These are phyloP conservation scores for Cladosporium oxysporum DNA, from an alignment of 2,329 filamentous ascomycete genomes.

Conservation along the genomic window DNA sequence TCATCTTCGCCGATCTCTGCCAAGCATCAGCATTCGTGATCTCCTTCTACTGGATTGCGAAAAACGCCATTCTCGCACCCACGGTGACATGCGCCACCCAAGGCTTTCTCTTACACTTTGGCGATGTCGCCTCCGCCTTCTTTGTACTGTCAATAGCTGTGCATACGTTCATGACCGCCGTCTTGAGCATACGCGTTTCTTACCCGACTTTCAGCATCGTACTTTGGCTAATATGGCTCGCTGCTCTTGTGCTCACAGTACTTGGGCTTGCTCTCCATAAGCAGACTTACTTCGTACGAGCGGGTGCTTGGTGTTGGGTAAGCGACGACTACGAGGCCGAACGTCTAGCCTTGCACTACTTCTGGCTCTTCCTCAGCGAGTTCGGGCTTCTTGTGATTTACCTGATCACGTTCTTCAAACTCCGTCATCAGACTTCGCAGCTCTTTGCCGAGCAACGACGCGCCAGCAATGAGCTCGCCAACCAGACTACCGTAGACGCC, in stretches of 20 bases:
- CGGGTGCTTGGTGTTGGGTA: conserved; percentile 70
- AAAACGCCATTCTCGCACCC: conserved; percentile 56
- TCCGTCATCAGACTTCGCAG: conserved; percentile 32
- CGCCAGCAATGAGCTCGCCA: conserved; percentile 24
- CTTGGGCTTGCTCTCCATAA: conserved; percentile 51
- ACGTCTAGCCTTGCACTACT: conserved; percentile 63
- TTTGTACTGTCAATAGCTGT: conserved; percentile 67
- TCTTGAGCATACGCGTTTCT: conserved; percentile 56
- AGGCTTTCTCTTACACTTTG: conserved; percentile 68
- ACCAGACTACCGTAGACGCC: conserved; percentile 30
- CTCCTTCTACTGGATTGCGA: conserved; percentile 60
- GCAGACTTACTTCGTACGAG: conserved; percentile 60
- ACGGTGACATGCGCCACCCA: conserved; percentile 62
- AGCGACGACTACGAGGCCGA: conserved; percentile 55
- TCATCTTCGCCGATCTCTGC: conserved; percentile 67
- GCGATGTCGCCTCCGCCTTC: conserved; percentile 65
- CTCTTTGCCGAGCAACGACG: conserved; percentile 24
- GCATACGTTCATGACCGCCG: conserved; percentile 66
- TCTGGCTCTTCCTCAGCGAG: conserved; percentile 63
- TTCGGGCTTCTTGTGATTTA: conserved; percentile 56
- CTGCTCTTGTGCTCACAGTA: conserved; percentile 59
- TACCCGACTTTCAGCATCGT: conserved; percentile 52
- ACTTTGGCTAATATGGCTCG: conserved; percentile 58
- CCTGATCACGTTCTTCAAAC: conserved; percentile 36
- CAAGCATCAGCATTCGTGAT: conserved; percentile 66